Conservation (phyloP, 768 basidiomycete species). For the Suillus alpinus region DNA sequence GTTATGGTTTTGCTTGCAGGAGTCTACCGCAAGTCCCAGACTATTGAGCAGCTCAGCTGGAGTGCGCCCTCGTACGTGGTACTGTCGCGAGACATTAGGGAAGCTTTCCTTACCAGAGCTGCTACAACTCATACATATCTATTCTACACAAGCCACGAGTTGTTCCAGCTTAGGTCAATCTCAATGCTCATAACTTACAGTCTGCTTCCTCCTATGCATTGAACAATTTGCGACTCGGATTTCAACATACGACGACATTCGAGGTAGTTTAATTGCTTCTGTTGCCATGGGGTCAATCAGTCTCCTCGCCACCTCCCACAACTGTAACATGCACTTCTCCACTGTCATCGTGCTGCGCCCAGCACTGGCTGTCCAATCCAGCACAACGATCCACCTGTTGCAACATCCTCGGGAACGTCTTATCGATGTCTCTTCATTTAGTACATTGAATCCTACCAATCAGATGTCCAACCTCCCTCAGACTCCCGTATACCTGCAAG, state of each 20-base stretch:
- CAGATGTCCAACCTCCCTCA: slow-evolving; percentile 88
- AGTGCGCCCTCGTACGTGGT: slow-evolving; percentile 19
- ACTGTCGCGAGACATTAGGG: slow-evolving; percentile 16
- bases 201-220: background rate
- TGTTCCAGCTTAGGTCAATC: no score
- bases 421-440: slow-evolving; percentile 46
- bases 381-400: slow-evolving; percentile 26
- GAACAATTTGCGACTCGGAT: background rate
- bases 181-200: no score
- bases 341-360: slow-evolving; percentile 8
- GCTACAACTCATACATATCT: slow-evolving; percentile 16
- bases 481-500: slow-evolving; percentile 51
- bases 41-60: slow-evolving; percentile 23
- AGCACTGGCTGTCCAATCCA: slow-evolving; percentile 40
- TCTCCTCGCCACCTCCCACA: slow-evolving; percentile 13
- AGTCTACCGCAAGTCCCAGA: slow-evolving; percentile 37
- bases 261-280: background rate
- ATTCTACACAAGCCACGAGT: no score
- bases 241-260: background rate
- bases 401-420: slow-evolving; percentile 51
- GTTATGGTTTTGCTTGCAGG: slow-evolving; percentile 21
- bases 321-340: slow-evolving; percentile 7
- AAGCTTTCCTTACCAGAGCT: slow-evolving; percentile 33
- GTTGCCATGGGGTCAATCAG: slow-evolving; percentile 13
- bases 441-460: slow-evolving; percentile 64